Evolutionary conservation across 139 green algal genomes (phyloP).

Genomic region (Coelastrella sp.): DNA sequence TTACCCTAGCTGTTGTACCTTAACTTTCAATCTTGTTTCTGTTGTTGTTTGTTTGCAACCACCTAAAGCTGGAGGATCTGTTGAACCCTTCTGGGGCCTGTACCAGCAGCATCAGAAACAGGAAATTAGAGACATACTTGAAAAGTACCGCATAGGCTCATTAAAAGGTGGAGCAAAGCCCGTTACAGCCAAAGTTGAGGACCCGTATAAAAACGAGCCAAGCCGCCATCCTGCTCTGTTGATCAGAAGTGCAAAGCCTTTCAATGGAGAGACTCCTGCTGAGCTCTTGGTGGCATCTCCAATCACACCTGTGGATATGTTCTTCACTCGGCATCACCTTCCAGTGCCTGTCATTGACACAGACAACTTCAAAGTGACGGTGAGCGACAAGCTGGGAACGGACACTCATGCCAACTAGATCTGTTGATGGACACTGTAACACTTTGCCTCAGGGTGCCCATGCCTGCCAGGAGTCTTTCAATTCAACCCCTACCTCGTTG

Average conservation of each 20-base stretch:
- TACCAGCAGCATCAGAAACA: slow-evolving; percentile 87
- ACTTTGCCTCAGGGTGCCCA: no score
- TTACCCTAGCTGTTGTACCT: background rate
- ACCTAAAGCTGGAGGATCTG: slow-evolving; percentile 73
- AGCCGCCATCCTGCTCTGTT: slow-evolving; percentile 73
- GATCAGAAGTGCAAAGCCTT: slow-evolving; percentile 75
- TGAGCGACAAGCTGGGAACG: no score
- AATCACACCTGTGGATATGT: slow-evolving; percentile 85
- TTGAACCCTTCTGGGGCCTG: slow-evolving; percentile 93
- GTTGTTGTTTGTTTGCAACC: background rate
- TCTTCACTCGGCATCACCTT: slow-evolving; percentile 91
- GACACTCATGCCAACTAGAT: no score
- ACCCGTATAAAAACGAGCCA: slow-evolving; percentile 87
- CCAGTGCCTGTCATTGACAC: slow-evolving; percentile 75
- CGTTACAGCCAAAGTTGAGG: slow-evolving; percentile 2
- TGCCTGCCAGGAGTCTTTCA: no score
- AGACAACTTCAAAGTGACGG: slow-evolving; percentile 14
- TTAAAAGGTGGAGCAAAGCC: slow-evolving; percentile 63
- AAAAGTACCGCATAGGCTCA: slow-evolving; percentile 83
- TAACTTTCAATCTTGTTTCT: background rate
- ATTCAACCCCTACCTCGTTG: background rate
- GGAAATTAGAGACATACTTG: slow-evolving; percentile 73
- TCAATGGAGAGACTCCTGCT: slow-evolving; percentile 86
- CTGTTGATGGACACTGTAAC: no score
- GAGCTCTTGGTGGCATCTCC: slow-evolving; percentile 66